A percentile compares a stretch with the other conserved stretches of the same genome.
Evolutionary conservation across 495 filamentous ascomycete species (phyloP).

Genomic region (Neurospora terricola): DNA sequence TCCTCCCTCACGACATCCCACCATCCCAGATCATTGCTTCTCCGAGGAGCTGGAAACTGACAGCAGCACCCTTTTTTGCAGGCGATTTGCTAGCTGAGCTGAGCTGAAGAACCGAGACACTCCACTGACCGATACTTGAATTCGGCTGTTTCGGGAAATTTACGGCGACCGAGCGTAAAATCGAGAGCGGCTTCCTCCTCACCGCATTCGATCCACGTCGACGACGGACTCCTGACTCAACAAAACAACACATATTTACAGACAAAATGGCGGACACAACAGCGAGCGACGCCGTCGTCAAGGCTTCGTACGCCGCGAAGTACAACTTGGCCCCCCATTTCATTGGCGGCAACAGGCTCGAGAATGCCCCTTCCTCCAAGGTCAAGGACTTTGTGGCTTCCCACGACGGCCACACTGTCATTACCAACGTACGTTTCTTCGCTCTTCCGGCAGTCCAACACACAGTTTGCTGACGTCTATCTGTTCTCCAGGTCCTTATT

Average conservation of each 20-base stretch:
- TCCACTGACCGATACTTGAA: not conserved
- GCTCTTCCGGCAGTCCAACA: no score
- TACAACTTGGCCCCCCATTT: slow-evolving; percentile 82
- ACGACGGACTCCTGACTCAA: not conserved
- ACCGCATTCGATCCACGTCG: not conserved
- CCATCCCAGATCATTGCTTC: not conserved
- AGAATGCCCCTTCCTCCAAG: slow-evolving; percentile 61
- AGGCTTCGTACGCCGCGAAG: slow-evolving; percentile 57
- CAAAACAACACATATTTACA: not conserved
- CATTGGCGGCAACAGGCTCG: slow-evolving; percentile 84
- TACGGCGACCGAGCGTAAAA: slow-evolving; percentile 1
- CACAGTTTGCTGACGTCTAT: not conserved
- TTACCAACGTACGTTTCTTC: slow-evolving; percentile 68
- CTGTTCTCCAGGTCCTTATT: slow-evolving; percentile 69
- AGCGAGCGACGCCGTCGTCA: slow-evolving; percentile 36
- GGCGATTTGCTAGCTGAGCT: not conserved
- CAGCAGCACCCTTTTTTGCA: not conserved
- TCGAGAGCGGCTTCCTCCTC: slow-evolving; percentile 1
- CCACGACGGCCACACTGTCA: slow-evolving; percentile 92
- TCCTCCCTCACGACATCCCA: not conserved
- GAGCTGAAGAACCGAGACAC: not conserved
- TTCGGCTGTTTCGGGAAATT: not conserved
- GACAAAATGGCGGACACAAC: slow-evolving; percentile 35
- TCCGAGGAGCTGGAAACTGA: not conserved
- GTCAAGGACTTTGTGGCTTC: slow-evolving; percentile 91